Evolutionary conservation across 805 yeast species (phyloP).

Genomic region (Candida pseudofarinosa): DNA sequence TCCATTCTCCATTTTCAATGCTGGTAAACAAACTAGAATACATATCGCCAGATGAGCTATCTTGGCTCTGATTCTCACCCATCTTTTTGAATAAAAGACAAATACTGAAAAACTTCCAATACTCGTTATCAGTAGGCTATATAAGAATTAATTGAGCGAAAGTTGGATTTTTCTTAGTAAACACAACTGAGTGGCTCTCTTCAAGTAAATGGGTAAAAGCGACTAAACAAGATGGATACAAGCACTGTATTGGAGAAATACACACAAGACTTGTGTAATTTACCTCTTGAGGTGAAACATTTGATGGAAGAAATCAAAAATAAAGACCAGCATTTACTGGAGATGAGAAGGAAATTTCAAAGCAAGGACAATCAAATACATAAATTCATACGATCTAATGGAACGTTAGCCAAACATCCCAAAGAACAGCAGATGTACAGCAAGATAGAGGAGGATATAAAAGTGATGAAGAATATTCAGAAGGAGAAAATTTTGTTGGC

Average conservation of each 20-base stretch:
- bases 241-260: conserved; percentile 57
- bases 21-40: background rate
- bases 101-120: no score
- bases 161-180: no score
- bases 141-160: no score
- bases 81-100: no score
- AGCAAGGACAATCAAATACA: conserved; percentile 77
- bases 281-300: conserved; percentile 84
- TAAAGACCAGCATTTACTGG: conserved; percentile 64
- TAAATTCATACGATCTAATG: conserved; percentile 77
- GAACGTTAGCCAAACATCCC: conserved; percentile 76
- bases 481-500: conserved; percentile 75
- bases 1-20: background rate
- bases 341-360: conserved; percentile 59
- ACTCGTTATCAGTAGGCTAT: no score
- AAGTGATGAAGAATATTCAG: conserved; percentile 57
- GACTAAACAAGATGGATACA: conserved; percentile 63
- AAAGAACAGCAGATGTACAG: conserved; percentile 66
- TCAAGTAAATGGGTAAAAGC: background rate
- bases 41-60: no score
- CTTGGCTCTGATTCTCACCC: no score
- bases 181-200: no score
- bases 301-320: conserved; percentile 72
- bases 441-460: conserved; percentile 67
- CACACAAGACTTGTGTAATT: conserved; percentile 66